Base-by-base conservation (phyloP, 352 stramenopile genomes). In the Phytophthora aleatoria region DNA sequence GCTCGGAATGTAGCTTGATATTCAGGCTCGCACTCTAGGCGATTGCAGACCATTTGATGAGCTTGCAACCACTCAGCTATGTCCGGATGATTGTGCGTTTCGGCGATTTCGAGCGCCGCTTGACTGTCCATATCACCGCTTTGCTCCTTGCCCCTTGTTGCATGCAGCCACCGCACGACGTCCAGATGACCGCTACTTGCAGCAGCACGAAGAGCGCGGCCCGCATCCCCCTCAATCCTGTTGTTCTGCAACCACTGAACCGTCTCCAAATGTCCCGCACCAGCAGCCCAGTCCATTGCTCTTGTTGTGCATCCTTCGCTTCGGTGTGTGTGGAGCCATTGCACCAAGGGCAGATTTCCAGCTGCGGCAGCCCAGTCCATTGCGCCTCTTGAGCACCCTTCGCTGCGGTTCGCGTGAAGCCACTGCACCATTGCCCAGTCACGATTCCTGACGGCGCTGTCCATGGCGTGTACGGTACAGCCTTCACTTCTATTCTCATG, bases 401-500 rank as follows among this genome's bases (percentile, higher is more conserved):
- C 48, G 20, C 48, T 54, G 15, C 48, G 48, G n/a, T 54, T 54
- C 10, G 9, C 8, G n/a, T 54, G 48, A 54, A 54, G 48, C 48
- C 48, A 54, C 9, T 42, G 48, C 16, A 54, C 48, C 48, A 54
- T 54, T 43, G 48, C 30, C 48, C 28, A 54, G n/a, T 54, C 48
- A 30, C 48, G 48, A 20, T 54, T 54, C 15, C 48, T 54, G 15
- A 54, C 48, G 10, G 48, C 48, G 30, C 30, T 54, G 30, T 54
- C 48, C 48, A 54, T 54, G 8, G 48, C 48, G 30, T 54, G 48
- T 30, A 54, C 48, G 20, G 48, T 54, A 12, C 48, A 69, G 9
- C 61, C 61, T 16, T 69, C 61, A 11, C 10, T 45, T 2, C 61
- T 53, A 24, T 69, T 59, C 12, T 44, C 41, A 24, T 69, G 61